Conservation (phyloP, 2,329 filamentous ascomycete species). For the Chrysoporthe cubensis region DNA sequence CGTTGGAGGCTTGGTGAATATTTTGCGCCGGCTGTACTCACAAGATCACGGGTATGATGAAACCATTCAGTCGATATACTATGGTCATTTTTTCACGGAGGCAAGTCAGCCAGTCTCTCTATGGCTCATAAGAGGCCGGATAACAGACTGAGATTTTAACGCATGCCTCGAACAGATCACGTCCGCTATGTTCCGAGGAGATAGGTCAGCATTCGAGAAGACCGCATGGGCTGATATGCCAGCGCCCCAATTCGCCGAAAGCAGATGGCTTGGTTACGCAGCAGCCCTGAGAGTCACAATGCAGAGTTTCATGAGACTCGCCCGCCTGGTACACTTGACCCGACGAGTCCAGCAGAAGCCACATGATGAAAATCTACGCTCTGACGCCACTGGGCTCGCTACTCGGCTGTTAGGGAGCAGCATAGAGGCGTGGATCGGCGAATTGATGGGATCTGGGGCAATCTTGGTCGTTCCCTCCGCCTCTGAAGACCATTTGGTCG, state of each 20-base stretch:
- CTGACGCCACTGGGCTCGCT: not conserved
- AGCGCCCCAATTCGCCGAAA: not conserved
- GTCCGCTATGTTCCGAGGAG: slow-evolving; percentile 5
- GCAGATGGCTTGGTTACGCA: not conserved
- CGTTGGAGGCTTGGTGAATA: not conserved
- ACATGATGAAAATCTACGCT: not conserved
- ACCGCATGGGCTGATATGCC: slow-evolving; percentile 6
- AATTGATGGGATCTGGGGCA: slow-evolving; percentile 4
- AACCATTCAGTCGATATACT: slow-evolving; percentile 4
- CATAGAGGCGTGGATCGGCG: slow-evolving; percentile 8
- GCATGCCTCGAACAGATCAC: not conserved
- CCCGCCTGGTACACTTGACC: slow-evolving; percentile 4
- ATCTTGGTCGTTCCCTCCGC: not conserved
- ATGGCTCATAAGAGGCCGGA: no score
- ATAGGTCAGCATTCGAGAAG: slow-evolving; percentile 5
- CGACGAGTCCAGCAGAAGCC: slow-evolving; percentile 4
- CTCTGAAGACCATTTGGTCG: not conserved
- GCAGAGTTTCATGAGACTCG: not conserved
- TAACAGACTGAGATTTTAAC: not conserved
- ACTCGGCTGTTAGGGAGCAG: not conserved
- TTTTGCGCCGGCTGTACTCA: not conserved
- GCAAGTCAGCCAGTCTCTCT: not conserved
- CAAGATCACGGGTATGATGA: not conserved
- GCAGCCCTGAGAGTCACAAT: not conserved
- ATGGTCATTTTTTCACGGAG: not conserved